These are phyloP conservation scores for Yarrowia deformans DNA, from an alignment of 805 yeast species.

Conservation along the genomic window DNA sequence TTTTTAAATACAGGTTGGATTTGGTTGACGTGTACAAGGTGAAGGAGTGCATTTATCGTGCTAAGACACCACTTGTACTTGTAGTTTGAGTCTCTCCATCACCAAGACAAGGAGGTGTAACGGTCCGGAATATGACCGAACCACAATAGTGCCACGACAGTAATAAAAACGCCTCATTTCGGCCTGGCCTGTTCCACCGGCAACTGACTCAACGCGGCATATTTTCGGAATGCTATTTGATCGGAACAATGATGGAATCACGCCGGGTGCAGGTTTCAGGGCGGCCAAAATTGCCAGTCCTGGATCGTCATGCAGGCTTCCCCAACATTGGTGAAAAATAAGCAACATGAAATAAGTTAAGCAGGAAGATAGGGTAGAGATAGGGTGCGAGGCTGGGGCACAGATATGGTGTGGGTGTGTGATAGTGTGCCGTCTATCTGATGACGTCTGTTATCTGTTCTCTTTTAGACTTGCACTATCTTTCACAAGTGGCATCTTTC, in stretches of 20 bases:
- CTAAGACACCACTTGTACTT: background rate
- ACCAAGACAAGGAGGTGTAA: background rate
- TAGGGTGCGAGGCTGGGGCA: constrained; percentile 17
- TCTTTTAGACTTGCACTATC: background rate
- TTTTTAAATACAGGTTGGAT: constrained; percentile 26
- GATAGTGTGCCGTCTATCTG: background rate
- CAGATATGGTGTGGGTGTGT: background rate
- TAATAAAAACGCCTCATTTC: background rate
- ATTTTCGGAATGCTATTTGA: constrained; percentile 12
- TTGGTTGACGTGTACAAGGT: background rate
- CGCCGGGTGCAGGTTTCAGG: background rate
- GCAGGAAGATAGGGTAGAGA: constrained; percentile 12
- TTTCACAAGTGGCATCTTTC: too few relatives aligned
- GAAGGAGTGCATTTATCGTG: too few relatives aligned
- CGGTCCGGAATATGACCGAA: background rate
- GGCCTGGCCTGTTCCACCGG: background rate
- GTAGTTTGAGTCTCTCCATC: background rate
- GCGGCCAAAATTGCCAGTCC: constrained; percentile 7
- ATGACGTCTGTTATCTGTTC: background rate
- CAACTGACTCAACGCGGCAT: constrained; percentile 9
- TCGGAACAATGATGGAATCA: background rate
- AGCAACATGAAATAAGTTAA: constrained; percentile 10
- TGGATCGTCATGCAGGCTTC: background rate
- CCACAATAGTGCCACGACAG: background rate
- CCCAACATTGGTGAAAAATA: constrained; percentile 9